Conservation (phyloP, 1,284 basidiomycete genomes). For the Leccinum pachyderme region DNA sequence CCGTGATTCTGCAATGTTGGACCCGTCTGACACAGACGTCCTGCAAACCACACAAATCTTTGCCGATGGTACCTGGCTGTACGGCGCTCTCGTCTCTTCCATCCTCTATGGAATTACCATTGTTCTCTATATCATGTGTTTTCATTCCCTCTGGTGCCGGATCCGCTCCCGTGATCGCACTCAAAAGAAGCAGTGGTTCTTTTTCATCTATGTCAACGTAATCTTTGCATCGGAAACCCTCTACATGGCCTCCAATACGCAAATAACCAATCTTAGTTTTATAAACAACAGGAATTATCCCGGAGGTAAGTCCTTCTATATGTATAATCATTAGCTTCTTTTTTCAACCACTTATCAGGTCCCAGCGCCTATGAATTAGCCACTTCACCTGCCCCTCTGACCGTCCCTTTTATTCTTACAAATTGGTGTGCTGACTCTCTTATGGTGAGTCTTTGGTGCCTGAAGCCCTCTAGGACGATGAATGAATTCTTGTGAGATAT, state of each 20-base stretch:
- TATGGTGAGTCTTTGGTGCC: slow-evolving; percentile 24
- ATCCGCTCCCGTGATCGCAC: slow-evolving; percentile 11
- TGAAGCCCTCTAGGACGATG: not conserved
- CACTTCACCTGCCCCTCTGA: slow-evolving; percentile 26
- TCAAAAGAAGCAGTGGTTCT: slow-evolving; percentile 21
- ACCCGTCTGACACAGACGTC: not conserved
- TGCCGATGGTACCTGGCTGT: slow-evolving; percentile 31
- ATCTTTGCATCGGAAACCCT: slow-evolving; percentile 35
- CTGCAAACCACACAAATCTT: slow-evolving; percentile 18
- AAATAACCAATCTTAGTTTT: slow-evolving; percentile 34
- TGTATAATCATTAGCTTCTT: not conserved
- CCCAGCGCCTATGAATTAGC: slow-evolving; percentile 24
- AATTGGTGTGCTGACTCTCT: slow-evolving; percentile 35
- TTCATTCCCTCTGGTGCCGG: slow-evolving; percentile 28
- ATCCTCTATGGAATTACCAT: slow-evolving; percentile 32
- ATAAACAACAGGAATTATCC: slow-evolving; percentile 37
- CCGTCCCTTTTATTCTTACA: slow-evolving; percentile 27
- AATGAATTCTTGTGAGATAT: slow-evolving; percentile 27
- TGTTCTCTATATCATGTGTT: slow-evolving; percentile 28
- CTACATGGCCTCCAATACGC: slow-evolving; percentile 24
- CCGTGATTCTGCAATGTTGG: not conserved
- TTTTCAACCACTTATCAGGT: slow-evolving; percentile 11
- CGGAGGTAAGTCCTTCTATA: slow-evolving; percentile 26
- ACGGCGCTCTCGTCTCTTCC: slow-evolving; percentile 30
- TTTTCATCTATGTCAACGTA: slow-evolving; percentile 32